Conservation (phyloP, 139 green algal genomes). For the Chlorella sp. region DNA sequence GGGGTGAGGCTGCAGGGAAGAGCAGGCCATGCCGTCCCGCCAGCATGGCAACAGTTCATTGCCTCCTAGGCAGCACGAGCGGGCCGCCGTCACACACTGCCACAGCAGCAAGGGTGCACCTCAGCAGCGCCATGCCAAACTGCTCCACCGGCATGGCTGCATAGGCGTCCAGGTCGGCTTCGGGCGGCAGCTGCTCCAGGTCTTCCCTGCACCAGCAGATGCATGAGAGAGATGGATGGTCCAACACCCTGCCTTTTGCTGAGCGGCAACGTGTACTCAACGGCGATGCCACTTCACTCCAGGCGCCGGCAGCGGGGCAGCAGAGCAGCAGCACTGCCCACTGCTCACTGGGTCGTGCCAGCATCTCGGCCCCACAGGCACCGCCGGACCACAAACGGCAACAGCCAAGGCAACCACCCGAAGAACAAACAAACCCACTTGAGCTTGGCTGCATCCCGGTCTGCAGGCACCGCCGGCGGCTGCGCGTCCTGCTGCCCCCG, state of each 20-base stretch:
- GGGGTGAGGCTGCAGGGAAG: not conserved
- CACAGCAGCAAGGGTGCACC: conserved; percentile 66
- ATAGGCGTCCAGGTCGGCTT: conserved; percentile 64
- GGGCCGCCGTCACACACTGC: conserved; percentile 60
- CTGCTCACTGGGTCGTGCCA: too few relatives aligned
- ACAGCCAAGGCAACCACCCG: too few relatives aligned
- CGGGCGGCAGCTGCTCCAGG: conserved; percentile 33
- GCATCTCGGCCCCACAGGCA: too few relatives aligned
- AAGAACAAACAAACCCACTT: not conserved
- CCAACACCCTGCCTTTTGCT: too few relatives aligned
- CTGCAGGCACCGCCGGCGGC: not conserved
- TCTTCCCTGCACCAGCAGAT: conserved; percentile 12
- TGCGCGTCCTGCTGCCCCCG: conserved; percentile 14
- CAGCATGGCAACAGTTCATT: too few relatives aligned
- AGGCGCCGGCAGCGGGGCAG: too few relatives aligned
- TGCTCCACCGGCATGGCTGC: conserved; percentile 80
- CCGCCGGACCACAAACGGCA: too few relatives aligned
- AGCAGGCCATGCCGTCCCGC: conserved; percentile 72
- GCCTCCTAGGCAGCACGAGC: conserved; percentile 68
- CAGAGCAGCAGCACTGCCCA: too few relatives aligned
- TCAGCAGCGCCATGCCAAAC: conserved; percentile 85
- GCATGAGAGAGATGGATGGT: too few relatives aligned
- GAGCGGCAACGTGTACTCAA: too few relatives aligned
- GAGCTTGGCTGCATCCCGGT: conserved; percentile 24
- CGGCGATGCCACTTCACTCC: too few relatives aligned